These are phyloP conservation scores for Ceratocystis cubensis DNA, from an alignment of 2,329 filamentous ascomycete species.

Conservation along the genomic window DNA sequence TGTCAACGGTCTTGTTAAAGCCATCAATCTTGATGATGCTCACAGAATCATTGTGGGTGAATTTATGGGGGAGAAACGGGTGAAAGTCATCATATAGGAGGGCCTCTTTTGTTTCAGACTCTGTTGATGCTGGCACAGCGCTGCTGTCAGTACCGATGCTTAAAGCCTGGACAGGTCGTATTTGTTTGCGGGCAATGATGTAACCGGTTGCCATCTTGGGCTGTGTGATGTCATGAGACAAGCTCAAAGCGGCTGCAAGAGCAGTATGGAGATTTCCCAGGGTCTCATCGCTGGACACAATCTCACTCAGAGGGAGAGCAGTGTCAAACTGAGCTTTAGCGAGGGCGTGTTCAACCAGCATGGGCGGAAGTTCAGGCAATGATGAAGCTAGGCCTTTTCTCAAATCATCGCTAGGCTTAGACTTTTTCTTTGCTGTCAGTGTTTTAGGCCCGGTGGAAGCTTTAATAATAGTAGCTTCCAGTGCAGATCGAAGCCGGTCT, in stretches of 20 bases:
- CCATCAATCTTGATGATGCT: conserved; percentile 65
- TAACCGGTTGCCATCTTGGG: conserved; percentile 62
- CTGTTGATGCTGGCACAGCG: conserved; percentile 15
- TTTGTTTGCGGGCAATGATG: conserved; percentile 60
- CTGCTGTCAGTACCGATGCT: conserved; percentile 21
- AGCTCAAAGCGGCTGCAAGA: conserved; percentile 55
- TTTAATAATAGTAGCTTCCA: conserved; percentile 53
- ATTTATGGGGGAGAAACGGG: conserved; percentile 74
- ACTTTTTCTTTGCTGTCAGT: conserved; percentile 41
- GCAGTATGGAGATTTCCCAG: conserved; percentile 55
- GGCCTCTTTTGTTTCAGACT: conserved; percentile 32
- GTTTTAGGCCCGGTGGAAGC: conserved; percentile 33
- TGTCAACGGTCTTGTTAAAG: conserved; percentile 88
- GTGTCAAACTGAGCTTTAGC: conserved; percentile 57
- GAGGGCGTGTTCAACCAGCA: conserved; percentile 78
- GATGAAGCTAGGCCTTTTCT: conserved; percentile 69
- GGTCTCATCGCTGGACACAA: conserved; percentile 52
- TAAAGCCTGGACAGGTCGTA: neutral
- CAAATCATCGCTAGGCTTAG: conserved; percentile 61
- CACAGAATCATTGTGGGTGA: conserved; percentile 52
- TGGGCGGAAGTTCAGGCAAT: conserved; percentile 78
- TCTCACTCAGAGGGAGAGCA: conserved; percentile 51
- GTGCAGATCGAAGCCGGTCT: conserved; percentile 55
- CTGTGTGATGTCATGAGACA: conserved; percentile 56
- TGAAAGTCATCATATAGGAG: conserved; percentile 90